Base-by-base conservation (phyloP, 129 eudicot species). In the Chrysanthemum lavandulifolium region DNA sequence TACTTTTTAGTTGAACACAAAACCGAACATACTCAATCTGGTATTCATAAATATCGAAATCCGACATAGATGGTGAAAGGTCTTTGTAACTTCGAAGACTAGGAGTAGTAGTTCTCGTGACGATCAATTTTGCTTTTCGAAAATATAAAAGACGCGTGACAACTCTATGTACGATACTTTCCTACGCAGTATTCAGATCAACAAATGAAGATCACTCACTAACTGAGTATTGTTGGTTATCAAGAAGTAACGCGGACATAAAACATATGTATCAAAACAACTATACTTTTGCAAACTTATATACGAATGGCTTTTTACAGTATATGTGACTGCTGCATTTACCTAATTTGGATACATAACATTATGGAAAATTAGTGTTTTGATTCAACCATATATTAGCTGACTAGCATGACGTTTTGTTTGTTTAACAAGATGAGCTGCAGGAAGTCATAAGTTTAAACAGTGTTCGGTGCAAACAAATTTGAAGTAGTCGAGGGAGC, bases 131-230 rank as follows among this genome's bases (percentile, higher is more conserved):
- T 2, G 11, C 11, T 13, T 13, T 25, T 16, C 33, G 18, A 74
- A 68, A 68, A 68, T 61, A 76, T 31, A 10, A 51, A 51, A 58
- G 80, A 68, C 64, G 47, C 6, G 33, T 60, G 80, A 76, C 75
- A 59, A 76, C 53, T 68, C 80, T 58, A 48, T 6, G 68, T 76
- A 76, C 72, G 60, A 18, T 16, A 50, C 25, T 60, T 69, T 68
- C 61, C 54, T 60, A 76, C 70, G 75, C 14, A 33, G 68, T 61
- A 51, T 18, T 6, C 6, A 23, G 19, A 76, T 15, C 68, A 68
- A 76, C 68, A 68, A 16, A 76, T 59, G 63, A n/a, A 54, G 43
- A 36, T 48, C 40, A 13, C 45, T 25, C 52, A 7, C 23, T 73
- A 27, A 23, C 10, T 62, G 31, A 6, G 2, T 73, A 31, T 62